Base-by-base conservation (phyloP, 345 rosid genomes). In the Euphorbia pulcherrima region DNA sequence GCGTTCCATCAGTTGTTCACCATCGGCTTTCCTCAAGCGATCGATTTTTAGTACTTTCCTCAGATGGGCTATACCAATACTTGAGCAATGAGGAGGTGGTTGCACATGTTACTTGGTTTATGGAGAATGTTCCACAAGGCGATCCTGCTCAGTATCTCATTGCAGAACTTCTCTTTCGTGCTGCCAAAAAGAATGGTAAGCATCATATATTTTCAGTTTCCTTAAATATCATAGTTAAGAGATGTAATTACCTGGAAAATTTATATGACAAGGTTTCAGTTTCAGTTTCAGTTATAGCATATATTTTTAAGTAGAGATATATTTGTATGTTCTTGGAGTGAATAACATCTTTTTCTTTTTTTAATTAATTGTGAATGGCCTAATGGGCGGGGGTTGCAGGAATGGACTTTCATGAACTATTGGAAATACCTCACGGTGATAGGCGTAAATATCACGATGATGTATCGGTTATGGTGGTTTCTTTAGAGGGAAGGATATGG, bases 401-500 rank as follows among this genome's bases (percentile, higher is more conserved):
- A 75, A 90, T 90, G 96, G 90, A 88, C 77, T 92, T 92, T 75
- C 97, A 92, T 67, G 92, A 92, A 75, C 72, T 90, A 83, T 88
- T 92, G 21, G 97, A 90, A 71, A 90, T 92, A 64, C 96, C 96
- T 66, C 93, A 90, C 30, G 98, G 98, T 60, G 97, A 92, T 78
- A 74, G 96, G 37, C 87, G 98, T 44, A 92, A 92, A 85, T 92
- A 88, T 78, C 98, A 92, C 40, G 98, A 92, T 62, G 98, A 92
- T 79, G 93, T 92, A 64, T 92, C 96, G 18, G 97, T 92, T 12
- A 87, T 92, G 96, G 98, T 92, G 79, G 98, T 92, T 75, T 92
- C 98, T 4, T 76, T 92, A 59, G 92, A 92, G 83, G 98, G 98
- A 78, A 83, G 98, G 81, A 92, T 92, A 73, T 92, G 98, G 98